A percentile compares a stretch with the other conserved stretches of the same genome.
Conservation (phyloP, 805 yeast genomes). For the Saturnispora saitoi region DNA sequence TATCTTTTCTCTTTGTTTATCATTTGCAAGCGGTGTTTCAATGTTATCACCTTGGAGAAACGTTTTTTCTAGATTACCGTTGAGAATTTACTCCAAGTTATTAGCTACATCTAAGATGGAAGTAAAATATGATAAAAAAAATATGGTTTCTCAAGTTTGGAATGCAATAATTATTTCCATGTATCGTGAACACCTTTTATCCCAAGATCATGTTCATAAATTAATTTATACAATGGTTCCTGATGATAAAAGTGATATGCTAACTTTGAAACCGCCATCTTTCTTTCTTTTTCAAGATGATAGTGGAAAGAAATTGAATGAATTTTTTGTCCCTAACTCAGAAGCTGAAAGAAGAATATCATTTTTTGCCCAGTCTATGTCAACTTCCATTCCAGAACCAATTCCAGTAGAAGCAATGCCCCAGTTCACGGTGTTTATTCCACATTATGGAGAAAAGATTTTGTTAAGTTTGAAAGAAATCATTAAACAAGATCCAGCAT, state of each 20-base stretch:
- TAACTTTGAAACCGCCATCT: constrained; percentile 32
- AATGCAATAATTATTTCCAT: constrained; percentile 45
- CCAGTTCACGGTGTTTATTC: constrained; percentile 41
- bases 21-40: constrained; percentile 45
- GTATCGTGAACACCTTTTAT: constrained; percentile 45
- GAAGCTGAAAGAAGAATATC: constrained; percentile 47
- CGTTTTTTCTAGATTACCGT: constrained; percentile 42
- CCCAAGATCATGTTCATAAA: constrained; percentile 39
- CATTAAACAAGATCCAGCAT: constrained; percentile 36
- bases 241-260: constrained; percentile 36
- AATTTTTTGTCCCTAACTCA: constrained; percentile 35
- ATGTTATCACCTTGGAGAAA: constrained; percentile 53
- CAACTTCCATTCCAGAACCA: constrained; percentile 42
- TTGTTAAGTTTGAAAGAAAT: constrained; percentile 37
- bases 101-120: constrained; percentile 38
- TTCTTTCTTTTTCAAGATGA: constrained; percentile 45
- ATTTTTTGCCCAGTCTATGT: constrained; percentile 45
- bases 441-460: constrained; percentile 46
- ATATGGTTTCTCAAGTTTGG: constrained; percentile 43
- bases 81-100: constrained; percentile 41
- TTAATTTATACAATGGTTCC: constrained; percentile 36
- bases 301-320: constrained; percentile 29
- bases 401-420: constrained; percentile 41
- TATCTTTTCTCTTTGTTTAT: constrained; percentile 38
- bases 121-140: constrained; percentile 33